phyloP scores from a whole-genome alignment of 2,329 filamentous ascomycete genomes.

The Beauveria varroae region DNA sequence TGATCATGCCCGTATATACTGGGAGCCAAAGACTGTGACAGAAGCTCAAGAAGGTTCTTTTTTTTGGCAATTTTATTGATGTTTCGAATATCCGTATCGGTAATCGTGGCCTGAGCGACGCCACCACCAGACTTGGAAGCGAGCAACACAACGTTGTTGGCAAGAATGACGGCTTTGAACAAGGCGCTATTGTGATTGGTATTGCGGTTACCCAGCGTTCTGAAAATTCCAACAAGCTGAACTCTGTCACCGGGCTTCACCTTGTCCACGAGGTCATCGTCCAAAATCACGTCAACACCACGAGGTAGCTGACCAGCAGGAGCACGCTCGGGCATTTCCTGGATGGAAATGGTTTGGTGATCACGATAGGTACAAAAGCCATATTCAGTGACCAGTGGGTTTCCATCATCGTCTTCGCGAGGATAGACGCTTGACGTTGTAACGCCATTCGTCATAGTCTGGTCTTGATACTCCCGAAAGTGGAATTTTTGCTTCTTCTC shows the following conservation, averaged over 20 bases:
- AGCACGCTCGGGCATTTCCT: slow-evolving; percentile 97
- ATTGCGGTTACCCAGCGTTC: slow-evolving; percentile 91
- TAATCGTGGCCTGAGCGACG: slow-evolving; percentile 84
- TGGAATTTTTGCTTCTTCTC: slow-evolving; percentile 81
- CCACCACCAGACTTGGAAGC: slow-evolving; percentile 95
- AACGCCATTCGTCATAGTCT: slow-evolving; percentile 91
- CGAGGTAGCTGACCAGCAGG: slow-evolving; percentile 92
- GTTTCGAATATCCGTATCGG: slow-evolving; percentile 93
- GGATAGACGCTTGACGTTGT: slow-evolving; percentile 91
- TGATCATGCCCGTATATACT: slow-evolving; percentile 97
- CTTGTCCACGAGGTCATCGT: slow-evolving; percentile 91
- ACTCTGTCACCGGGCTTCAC: slow-evolving; percentile 95
- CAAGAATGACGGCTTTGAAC: slow-evolving; percentile 89
- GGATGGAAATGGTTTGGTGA: slow-evolving; percentile 95
- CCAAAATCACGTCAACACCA: slow-evolving; percentile 91
- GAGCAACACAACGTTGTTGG: slow-evolving; percentile 89
- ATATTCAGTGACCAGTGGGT: slow-evolving; percentile 89
- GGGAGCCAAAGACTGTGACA: slow-evolving; percentile 89
- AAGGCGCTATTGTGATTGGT: slow-evolving; percentile 83
- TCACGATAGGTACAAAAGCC: slow-evolving; percentile 93
- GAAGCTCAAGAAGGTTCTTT: slow-evolving; percentile 82
- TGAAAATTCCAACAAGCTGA: slow-evolving; percentile 92
- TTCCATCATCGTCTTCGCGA: slow-evolving; percentile 86
- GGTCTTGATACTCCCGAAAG: slow-evolving; percentile 85
- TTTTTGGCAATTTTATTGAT: slow-evolving; percentile 98